phyloP scores from a whole-genome alignment of 805 yeast genomes.

The Candida boidinii region DNA sequence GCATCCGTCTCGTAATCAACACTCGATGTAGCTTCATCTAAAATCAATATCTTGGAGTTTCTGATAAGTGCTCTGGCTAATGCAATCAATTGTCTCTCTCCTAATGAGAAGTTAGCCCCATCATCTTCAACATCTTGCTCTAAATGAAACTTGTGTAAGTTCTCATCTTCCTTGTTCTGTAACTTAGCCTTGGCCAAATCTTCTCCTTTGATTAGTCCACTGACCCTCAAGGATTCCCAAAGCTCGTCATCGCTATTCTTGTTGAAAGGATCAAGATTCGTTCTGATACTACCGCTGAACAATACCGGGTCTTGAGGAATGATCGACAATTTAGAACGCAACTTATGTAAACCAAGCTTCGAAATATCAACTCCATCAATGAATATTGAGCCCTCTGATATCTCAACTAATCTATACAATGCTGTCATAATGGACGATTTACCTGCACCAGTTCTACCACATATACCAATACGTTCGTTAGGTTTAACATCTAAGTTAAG shows the following conservation, averaged over 20 bases:
- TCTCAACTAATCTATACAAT: conserved; percentile 45
- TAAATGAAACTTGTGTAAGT: conserved; percentile 52
- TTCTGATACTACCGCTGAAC: conserved; percentile 43
- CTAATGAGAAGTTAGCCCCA: conserved; percentile 62
- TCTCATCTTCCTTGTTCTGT: conserved; percentile 22
- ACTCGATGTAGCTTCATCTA: conserved; percentile 74
- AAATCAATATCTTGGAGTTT: conserved; percentile 46
- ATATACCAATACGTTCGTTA: conserved; percentile 67
- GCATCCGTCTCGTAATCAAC: conserved; percentile 70
- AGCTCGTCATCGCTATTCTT: conserved; percentile 35
- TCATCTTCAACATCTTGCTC: conserved; percentile 55
- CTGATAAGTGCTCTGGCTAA: conserved; percentile 66
- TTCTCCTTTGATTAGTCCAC: conserved; percentile 42
- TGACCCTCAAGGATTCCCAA: conserved; percentile 52
- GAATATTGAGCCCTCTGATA: conserved; percentile 33
- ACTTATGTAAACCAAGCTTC: conserved; percentile 34
- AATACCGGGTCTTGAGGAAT: conserved; percentile 60
- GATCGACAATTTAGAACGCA: conserved; percentile 46
- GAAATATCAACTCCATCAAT: conserved; percentile 46
- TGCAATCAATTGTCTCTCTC: conserved; percentile 64
- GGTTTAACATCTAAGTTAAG: conserved; percentile 35
- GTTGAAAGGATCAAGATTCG: conserved; percentile 48
- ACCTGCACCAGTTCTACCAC: conserved; percentile 91
- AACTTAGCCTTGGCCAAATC: conserved; percentile 23
- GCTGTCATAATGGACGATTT: conserved; percentile 59